A percentile compares a stretch with the other conserved stretches of the same genome.
These are phyloP conservation scores for Buddleja alternifolia DNA, from an alignment of 257 asterid species.

Conservation along the genomic window DNA sequence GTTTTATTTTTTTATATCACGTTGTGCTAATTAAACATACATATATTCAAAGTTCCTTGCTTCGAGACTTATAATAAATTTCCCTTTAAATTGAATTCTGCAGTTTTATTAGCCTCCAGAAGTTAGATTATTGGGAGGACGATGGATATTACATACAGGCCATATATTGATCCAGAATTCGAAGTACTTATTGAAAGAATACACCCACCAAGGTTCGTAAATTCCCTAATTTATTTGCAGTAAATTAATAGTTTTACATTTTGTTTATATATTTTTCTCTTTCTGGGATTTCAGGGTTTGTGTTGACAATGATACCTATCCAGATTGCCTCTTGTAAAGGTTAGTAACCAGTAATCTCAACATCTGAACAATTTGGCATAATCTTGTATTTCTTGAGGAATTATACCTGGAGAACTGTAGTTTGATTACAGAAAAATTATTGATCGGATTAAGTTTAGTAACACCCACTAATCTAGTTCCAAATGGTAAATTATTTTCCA, in stretches of 20 bases:
- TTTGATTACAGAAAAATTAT: too few relatives aligned
- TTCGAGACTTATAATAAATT: neutral
- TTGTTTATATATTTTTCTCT: too few relatives aligned
- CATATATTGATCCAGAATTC: slow-evolving; percentile 63
- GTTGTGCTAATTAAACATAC: neutral
- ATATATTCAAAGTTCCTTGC: slow-evolving; percentile 1
- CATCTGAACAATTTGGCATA: too few relatives aligned
- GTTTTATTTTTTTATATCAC: neutral
- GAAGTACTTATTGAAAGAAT: slow-evolving; percentile 67
- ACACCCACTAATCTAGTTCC: too few relatives aligned
- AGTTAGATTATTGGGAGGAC: slow-evolving; percentile 1
- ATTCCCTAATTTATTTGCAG: too few relatives aligned
- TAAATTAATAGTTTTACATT: too few relatives aligned
- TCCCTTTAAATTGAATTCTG: slow-evolving; percentile 9
- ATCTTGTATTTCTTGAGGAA: neutral
- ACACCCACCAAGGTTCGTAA: slow-evolving; percentile 91
- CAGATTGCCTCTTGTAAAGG: slow-evolving; percentile 86
- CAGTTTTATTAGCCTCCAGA: slow-evolving; percentile 26
- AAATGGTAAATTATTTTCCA: too few relatives aligned
- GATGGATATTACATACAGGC: slow-evolving; percentile 72
- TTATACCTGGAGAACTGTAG: neutral
- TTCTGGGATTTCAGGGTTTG: slow-evolving; percentile 69
- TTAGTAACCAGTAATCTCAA: slow-evolving; percentile 22
- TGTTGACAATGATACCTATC: slow-evolving; percentile 68
- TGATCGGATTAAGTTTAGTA: too few relatives aligned